phyloP scores from a whole-genome alignment of 257 asterid species.

The Rhazya stricta region DNA sequence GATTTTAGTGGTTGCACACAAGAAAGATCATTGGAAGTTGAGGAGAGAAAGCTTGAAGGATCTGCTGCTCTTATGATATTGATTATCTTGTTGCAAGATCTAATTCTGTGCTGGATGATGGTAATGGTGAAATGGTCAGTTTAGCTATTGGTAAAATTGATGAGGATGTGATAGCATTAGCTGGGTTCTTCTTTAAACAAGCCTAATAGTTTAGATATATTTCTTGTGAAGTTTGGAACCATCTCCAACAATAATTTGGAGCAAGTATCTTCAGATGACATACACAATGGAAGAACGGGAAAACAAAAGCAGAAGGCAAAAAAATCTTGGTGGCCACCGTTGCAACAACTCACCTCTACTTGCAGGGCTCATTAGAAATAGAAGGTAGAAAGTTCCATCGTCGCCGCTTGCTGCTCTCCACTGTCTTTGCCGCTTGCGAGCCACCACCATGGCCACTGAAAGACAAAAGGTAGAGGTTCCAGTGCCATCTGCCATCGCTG shows the following conservation, averaged over 20 bases:
- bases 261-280: slow-evolving; percentile 31
- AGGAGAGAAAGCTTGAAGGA: slow-evolving; percentile 27
- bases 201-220: slow-evolving; percentile 17
- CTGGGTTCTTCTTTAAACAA: slow-evolving; percentile 20
- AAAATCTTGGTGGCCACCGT: too few relatives aligned
- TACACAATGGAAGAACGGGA: too few relatives aligned
- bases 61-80: slow-evolving; percentile 23
- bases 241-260: slow-evolving; percentile 29
- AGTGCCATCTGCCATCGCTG: too few relatives aligned
- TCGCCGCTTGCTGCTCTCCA: too few relatives aligned
- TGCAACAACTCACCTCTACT: too few relatives aligned
- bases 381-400: too few relatives aligned
- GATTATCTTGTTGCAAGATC: slow-evolving; percentile 24
- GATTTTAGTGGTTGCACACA: slow-evolving; percentile 20
- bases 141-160: slow-evolving; percentile 24
- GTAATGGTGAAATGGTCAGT: slow-evolving; percentile 15
- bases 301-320: too few relatives aligned
- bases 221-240: slow-evolving; percentile 34
- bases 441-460: too few relatives aligned
- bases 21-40: slow-evolving; percentile 12
- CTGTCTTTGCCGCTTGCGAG: too few relatives aligned
- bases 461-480: too few relatives aligned
- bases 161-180: slow-evolving; percentile 20
- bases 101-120: slow-evolving; percentile 18
- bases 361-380: too few relatives aligned